These are phyloP conservation scores for Dactylellina parvicollis DNA, from an alignment of 2,329 filamentous ascomycete genomes.

Conservation along the genomic window DNA sequence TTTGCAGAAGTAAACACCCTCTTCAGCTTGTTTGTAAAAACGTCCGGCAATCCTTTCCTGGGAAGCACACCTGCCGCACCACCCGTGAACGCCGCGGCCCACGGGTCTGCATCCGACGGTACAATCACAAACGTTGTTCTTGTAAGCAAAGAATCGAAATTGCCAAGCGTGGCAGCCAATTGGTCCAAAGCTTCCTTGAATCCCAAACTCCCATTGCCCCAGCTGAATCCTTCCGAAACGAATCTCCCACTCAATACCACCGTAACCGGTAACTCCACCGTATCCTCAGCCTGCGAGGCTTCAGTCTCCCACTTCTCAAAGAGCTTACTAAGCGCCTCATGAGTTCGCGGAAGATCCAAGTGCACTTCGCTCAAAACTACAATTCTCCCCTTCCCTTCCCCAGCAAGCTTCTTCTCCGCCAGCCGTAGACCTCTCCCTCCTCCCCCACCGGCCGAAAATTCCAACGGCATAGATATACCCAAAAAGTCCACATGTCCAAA, in stretches of 20 bases:
- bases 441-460: constrained; percentile 52
- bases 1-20: constrained; percentile 83
- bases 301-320: constrained; percentile 77
- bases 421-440: constrained; percentile 57
- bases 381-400: constrained; percentile 63
- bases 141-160: constrained; percentile 82
- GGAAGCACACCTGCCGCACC: constrained; percentile 78
- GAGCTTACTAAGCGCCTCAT: constrained; percentile 82
- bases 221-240: constrained; percentile 44
- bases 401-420: constrained; percentile 35
- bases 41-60: constrained; percentile 77
- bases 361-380: constrained; percentile 87
- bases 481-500: constrained; percentile 99
- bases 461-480: constrained; percentile 64
- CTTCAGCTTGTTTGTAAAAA: constrained; percentile 88
- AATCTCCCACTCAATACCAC: constrained; percentile 58
- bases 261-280: constrained; percentile 61
- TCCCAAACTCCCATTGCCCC: constrained; percentile 82
- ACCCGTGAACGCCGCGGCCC: constrained; percentile 84
- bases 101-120: constrained; percentile 96
- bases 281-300: constrained; percentile 64
- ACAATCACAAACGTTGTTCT: constrained; percentile 89
- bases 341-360: constrained; percentile 81
- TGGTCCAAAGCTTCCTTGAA: constrained; percentile 97
- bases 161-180: constrained; percentile 80